Base-by-base conservation (phyloP, 331 rosid genomes). In the Quercus lobata region DNA sequence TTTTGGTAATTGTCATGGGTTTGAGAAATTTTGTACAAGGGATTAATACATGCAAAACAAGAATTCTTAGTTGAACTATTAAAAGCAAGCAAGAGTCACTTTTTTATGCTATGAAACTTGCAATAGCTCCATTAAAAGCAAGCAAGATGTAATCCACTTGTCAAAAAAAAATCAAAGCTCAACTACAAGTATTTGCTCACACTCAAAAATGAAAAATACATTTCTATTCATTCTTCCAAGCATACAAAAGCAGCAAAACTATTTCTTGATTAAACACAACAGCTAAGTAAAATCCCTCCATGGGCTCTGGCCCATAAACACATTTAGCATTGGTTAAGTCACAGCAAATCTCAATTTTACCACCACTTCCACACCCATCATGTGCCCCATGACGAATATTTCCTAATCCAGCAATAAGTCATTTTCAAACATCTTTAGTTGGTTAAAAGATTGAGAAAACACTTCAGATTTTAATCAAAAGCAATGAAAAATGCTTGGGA, bases 221-320 rank as follows among this genome's bases (percentile, higher is more conserved):
- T 77, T 60, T 74, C 78, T 84, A 88, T 83, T 93, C 95, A 78
- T 84, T 86, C 89, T 84, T 91, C 97, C 97, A 91, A 76, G 97
- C 95, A 85, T 89, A 37, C 11, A 37, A 37, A 37, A 37, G 44
- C 44, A 37, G 44, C 2, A 37, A 35, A 37, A 37, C 46, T 37
- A 37, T 37, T 37, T 37, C 11, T 37, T 37, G 46, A 37, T 37
- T 37, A 7, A 37, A 7, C 3, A 7, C 11, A 7, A 37, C 46
- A 37, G 46, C 46, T 37, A 37, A 37, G 8, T 37, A 37, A 37
- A 37, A 93, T 35, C 91, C 94, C 62, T 88, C 95, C 24, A 89
- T 55, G 46, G 97, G 97, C 21, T 91, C 95, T 4, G 97, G 95
- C 37, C 91, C 92, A 37, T 84, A 60, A 70, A 88, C 95, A 78